Conservation (phyloP, 768 basidiomycete genomes). For the Lenzites betulinus region DNA sequence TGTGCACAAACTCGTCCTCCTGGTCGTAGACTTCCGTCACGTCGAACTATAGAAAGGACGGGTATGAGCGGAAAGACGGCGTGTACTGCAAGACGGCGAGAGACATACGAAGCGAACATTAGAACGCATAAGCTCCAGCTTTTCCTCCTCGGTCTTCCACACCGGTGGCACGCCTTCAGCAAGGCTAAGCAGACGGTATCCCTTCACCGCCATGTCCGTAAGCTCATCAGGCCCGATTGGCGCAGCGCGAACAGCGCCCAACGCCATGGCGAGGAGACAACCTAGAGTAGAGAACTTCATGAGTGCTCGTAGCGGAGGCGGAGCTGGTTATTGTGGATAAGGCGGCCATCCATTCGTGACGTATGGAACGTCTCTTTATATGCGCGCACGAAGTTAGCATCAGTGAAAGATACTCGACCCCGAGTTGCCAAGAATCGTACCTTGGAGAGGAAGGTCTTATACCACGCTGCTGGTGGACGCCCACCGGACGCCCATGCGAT, state of each 20-base stretch:
- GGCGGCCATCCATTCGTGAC: background rate
- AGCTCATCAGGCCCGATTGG: constrained; percentile 9
- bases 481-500: background rate
- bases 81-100: too few species aligned
- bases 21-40: constrained; percentile 17
- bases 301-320: background rate
- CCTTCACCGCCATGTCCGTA: constrained; percentile 8
- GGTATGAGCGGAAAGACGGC: too few species aligned
- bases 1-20: background rate
- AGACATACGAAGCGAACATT: constrained; percentile 7
- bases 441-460: background rate
- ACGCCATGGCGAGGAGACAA: background rate
- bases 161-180: constrained; percentile 5
- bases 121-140: constrained; percentile 8
- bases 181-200: constrained; percentile 9
- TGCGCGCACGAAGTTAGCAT: background rate
- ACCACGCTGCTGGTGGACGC: background rate
- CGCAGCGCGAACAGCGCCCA: constrained; percentile 2
- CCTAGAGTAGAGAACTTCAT: constrained; percentile 5
- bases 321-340: background rate
- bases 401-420: background rate
- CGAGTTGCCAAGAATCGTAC: background rate
- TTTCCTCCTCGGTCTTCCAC: constrained; percentile 19
- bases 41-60: background rate
- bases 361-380: background rate